A percentile compares a stretch with the other conserved stretches of the same genome.
phyloP scores from a whole-genome alignment of 2,329 filamentous ascomycete genomes.

The Cryphonectria parasitica region DNA sequence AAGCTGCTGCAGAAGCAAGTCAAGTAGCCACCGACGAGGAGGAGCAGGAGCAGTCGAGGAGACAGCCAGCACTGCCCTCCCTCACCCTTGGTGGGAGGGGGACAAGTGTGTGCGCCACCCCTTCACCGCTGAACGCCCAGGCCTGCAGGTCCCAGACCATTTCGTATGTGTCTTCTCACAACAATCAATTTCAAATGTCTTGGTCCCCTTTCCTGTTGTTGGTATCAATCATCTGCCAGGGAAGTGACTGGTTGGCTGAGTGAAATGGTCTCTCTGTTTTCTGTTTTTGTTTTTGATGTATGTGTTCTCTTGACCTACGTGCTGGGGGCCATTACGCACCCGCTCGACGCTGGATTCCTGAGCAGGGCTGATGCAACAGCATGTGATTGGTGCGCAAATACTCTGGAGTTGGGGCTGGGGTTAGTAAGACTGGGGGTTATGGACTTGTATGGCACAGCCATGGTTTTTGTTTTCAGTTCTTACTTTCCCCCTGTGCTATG shows the following conservation, averaged over 20 bases:
- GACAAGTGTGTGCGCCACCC: neutral
- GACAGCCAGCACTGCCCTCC: neutral
- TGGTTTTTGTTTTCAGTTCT: neutral
- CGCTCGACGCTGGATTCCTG: neutral
- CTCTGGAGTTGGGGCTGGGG: conserved; percentile 2
- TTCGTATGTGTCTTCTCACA: neutral
- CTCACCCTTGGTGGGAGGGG: neutral
- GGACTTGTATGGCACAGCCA: neutral
- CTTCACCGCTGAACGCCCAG: neutral
- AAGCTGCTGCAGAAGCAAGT: neutral
- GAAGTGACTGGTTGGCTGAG: neutral
- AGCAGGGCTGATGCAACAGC: neutral
- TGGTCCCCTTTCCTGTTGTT: neutral
- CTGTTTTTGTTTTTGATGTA: neutral
- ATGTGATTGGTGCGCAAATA: conserved; percentile 21
- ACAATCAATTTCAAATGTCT: neutral
- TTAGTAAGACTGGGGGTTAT: neutral
- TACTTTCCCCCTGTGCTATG: neutral
- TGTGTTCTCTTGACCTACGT: too few relatives aligned
- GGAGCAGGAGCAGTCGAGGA: neutral
- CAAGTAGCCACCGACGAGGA: neutral
- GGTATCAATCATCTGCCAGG: neutral
- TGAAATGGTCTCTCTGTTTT: too few relatives aligned
- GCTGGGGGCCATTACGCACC: neutral
- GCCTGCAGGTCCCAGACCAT: neutral